Evolutionary conservation across 805 yeast species (phyloP).

Genomic region (Candida hispaniensis): DNA sequence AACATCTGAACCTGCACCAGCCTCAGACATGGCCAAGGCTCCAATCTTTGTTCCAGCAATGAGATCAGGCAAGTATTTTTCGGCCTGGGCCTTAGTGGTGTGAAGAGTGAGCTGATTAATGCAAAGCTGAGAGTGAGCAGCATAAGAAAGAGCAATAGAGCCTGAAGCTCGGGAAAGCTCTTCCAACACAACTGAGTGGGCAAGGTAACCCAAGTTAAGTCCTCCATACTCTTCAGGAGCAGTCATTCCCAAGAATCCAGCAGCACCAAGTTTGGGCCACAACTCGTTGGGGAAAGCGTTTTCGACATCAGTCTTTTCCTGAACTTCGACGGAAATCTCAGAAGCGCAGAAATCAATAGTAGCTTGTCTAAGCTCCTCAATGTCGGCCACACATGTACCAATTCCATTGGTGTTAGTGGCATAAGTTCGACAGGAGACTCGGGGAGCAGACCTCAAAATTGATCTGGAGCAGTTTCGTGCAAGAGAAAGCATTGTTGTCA

Average conservation of each 20-base stretch:
- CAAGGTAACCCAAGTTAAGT: slow-evolving; percentile 25
- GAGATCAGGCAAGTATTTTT: slow-evolving; percentile 26
- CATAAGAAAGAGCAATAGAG: slow-evolving; percentile 27
- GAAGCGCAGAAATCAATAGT: slow-evolving; percentile 25
- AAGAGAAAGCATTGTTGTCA: too few species aligned
- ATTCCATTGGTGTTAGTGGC: slow-evolving; percentile 13
- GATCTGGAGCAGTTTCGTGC: too few species aligned
- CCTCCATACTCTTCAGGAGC: slow-evolving; percentile 28
- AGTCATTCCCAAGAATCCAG: slow-evolving; percentile 28
- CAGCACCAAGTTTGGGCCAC: slow-evolving; percentile 28
- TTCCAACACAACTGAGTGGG: slow-evolving; percentile 28
- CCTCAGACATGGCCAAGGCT: slow-evolving; percentile 29
- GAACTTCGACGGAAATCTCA: slow-evolving; percentile 26
- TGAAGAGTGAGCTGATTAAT: slow-evolving; percentile 28
- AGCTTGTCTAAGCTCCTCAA: slow-evolving; percentile 27
- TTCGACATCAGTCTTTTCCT: slow-evolving; percentile 24
- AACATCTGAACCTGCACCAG: slow-evolving; percentile 28
- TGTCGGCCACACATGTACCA: slow-evolving; percentile 15
- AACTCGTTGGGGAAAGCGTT: slow-evolving; percentile 28
- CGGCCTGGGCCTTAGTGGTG: slow-evolving; percentile 23
- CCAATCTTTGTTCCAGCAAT: slow-evolving; percentile 27
- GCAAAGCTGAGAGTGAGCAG: slow-evolving; percentile 29
- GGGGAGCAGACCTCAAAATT: too few species aligned
- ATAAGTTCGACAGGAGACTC: slow-evolving; percentile 2
- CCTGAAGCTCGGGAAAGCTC: slow-evolving; percentile 27